A percentile compares a stretch with the other conserved stretches of the same genome.
Evolutionary conservation across 2,329 filamentous ascomycete species (phyloP).

Genomic region (Ambrosiella beaveri): DNA sequence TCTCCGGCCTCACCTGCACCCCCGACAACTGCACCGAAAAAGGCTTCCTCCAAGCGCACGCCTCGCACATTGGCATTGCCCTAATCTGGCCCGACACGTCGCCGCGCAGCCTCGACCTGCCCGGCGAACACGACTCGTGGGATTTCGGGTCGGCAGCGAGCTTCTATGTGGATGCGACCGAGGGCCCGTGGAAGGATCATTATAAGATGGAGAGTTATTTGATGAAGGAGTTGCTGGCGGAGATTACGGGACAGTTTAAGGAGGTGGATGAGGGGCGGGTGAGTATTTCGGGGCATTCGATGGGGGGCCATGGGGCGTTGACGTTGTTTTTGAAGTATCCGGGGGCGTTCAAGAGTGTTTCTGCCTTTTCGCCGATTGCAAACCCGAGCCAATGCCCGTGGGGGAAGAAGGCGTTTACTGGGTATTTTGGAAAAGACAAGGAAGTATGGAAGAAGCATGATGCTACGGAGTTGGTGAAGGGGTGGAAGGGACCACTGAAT

Average conservation of each 20-base stretch:
- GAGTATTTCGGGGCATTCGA: conserved; percentile 83
- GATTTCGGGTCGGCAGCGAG: conserved; percentile 87
- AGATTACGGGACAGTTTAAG: conserved; percentile 55
- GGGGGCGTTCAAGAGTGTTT: conserved; percentile 73
- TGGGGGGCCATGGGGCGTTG: conserved; percentile 92
- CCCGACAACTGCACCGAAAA: conserved; percentile 70
- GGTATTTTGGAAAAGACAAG: conserved; percentile 68
- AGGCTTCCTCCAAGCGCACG: conserved; percentile 80
- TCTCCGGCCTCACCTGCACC: conserved; percentile 87
- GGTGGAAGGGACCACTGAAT: conserved; percentile 54
- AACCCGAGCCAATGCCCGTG: conserved; percentile 79
- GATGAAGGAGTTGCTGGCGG: conserved; percentile 64
- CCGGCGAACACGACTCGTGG: conserved; percentile 72
- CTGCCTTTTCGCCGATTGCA: conserved; percentile 75
- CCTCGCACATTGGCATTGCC: conserved; percentile 68
- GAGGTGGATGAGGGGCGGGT: conserved; percentile 53
- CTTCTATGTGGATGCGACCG: conserved; percentile 84
- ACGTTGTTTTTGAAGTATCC: conserved; percentile 87
- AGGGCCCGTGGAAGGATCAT: conserved; percentile 52
- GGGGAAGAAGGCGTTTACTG: conserved; percentile 87
- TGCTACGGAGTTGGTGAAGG: conserved; percentile 72
- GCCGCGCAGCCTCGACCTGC: conserved; percentile 63
- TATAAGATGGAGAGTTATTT: conserved; percentile 97
- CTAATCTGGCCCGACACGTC: conserved; percentile 90
- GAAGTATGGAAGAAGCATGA: conserved; percentile 78